Evolutionary conservation across 345 rosid species (phyloP).

Genomic region (Aquilaria sinensis): DNA sequence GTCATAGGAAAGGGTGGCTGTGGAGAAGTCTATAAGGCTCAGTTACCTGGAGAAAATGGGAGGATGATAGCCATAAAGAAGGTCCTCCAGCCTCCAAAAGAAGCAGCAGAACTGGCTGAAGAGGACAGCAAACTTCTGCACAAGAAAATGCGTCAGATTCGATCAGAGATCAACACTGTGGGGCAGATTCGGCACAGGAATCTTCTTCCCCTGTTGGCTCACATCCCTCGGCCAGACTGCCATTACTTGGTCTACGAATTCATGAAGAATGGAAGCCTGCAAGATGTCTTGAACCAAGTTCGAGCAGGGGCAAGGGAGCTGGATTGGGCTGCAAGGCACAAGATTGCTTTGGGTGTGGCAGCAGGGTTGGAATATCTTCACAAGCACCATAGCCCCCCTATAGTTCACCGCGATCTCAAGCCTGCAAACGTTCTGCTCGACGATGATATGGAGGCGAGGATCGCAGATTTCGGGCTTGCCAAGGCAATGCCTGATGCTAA

Average conservation of each 20-base stretch:
- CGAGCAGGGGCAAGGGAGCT: constrained; percentile 41
- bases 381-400: constrained; percentile 47
- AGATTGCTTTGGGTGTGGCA: constrained; percentile 70
- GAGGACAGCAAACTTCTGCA: constrained; percentile 57
- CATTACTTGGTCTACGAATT: constrained; percentile 75
- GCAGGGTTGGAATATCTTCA: constrained; percentile 91
- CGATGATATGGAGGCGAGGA: constrained; percentile 88
- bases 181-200: constrained; percentile 83
- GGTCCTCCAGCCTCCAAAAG: constrained; percentile 64
- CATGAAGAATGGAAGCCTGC: constrained; percentile 95
- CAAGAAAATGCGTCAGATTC: constrained; percentile 81
- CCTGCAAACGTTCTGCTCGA: constrained; percentile 88
- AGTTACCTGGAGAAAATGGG: constrained; percentile 61
- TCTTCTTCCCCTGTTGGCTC: constrained; percentile 77
- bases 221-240: constrained; percentile 63
- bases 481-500: constrained; percentile 65
- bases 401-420: constrained; percentile 87
- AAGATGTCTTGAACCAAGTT: constrained; percentile 43
- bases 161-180: constrained; percentile 71
- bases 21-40: constrained; percentile 83
- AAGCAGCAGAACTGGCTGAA: constrained; percentile 54
- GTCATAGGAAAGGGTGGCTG: constrained; percentile 86
- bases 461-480: constrained; percentile 88
- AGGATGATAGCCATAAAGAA: constrained; percentile 76
- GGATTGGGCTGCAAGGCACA: constrained; percentile 68